Conservation (phyloP, 352 stramenopile species). For the Thraustotheca clavata region DNA sequence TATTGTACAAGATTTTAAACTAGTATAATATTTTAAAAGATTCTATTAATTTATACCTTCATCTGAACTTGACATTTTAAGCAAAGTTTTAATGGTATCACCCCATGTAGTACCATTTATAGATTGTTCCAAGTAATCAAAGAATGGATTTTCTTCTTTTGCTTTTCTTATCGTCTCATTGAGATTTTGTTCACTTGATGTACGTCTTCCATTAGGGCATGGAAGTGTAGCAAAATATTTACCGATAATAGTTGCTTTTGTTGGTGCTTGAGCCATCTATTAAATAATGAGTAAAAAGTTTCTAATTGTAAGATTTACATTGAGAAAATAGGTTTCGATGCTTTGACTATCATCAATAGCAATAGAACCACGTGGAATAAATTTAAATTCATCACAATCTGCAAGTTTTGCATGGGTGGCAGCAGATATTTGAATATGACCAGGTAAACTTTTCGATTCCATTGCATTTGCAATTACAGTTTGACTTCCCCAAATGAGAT, state of each 20-base stretch:
- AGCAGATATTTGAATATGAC: slow-evolving; percentile 53
- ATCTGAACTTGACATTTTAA: background rate
- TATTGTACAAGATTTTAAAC: slow-evolving; percentile 39
- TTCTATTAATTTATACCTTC: no score
- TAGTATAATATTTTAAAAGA: no score
- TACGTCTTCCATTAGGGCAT: background rate
- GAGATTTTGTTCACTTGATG: background rate
- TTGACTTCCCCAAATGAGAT: slow-evolving; percentile 78
- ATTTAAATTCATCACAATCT: slow-evolving; percentile 38
- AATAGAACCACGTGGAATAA: slow-evolving; percentile 34
- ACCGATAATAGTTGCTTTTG: slow-evolving; percentile 1
- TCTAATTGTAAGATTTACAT: background rate
- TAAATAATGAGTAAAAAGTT: background rate
- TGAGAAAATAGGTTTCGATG: slow-evolving; percentile 16
- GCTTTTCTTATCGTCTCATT: background rate
- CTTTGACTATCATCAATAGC: slow-evolving; percentile 6
- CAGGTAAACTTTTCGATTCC: slow-evolving; percentile 51
- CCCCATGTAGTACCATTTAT: background rate
- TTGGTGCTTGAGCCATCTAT: slow-evolving; percentile 4
- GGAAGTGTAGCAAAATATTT: background rate
- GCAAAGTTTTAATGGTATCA: background rate
- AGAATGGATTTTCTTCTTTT: background rate
- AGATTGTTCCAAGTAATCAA: background rate
- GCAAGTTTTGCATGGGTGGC: slow-evolving; percentile 48
- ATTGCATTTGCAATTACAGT: slow-evolving; percentile 75